Percentiles rank a stretch among this genome's conserved stretches.
Conservation (phyloP, 164 flowering plant species). For the grape (Vitis vinifera) region DNA sequence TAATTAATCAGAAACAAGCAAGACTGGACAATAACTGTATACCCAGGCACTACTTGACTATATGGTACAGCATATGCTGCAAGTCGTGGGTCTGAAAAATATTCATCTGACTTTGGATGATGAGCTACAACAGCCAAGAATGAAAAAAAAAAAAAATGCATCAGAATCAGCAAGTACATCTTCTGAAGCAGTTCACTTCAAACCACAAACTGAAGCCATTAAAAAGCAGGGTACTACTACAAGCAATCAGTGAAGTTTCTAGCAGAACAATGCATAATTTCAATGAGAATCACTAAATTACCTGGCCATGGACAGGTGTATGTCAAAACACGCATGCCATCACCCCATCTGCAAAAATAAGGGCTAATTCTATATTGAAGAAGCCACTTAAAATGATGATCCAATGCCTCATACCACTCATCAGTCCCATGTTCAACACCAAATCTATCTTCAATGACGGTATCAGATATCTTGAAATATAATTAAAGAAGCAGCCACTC, state of each 20-base stretch:
- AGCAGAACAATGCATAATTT: background rate
- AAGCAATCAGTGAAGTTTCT: background rate
- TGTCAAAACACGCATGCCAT: slow-evolving; percentile 88
- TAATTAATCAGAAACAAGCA: slow-evolving; percentile 10
- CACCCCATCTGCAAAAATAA: slow-evolving; percentile 96
- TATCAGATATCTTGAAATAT: slow-evolving; percentile 75
- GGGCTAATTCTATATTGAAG: slow-evolving; percentile 93
- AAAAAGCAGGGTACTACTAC: background rate
- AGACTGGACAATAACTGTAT: slow-evolving; percentile 20
- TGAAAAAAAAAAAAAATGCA: background rate
- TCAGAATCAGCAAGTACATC: background rate
- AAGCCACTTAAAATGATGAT: slow-evolving; percentile 92
- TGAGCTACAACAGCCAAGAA: slow-evolving; percentile 50
- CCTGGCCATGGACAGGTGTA: slow-evolving; percentile 99
- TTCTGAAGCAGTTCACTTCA: background rate
- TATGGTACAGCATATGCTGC: slow-evolving; percentile 96
- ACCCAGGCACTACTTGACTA: slow-evolving; percentile 67
- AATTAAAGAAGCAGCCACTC: slow-evolving; percentile 24
- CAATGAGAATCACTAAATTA: slow-evolving; percentile 21
- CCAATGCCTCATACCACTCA: slow-evolving; percentile 83
- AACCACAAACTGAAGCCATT: background rate
- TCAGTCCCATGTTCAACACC: slow-evolving; percentile 85
- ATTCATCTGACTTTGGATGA: slow-evolving; percentile 94
- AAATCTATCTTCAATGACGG: slow-evolving; percentile 97
- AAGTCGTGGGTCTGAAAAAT: slow-evolving; percentile 81